Percentiles rank a stretch among this genome's conserved stretches.
Evolutionary conservation across 345 rosid genomes (phyloP).

Genomic region (Firmiana major): DNA sequence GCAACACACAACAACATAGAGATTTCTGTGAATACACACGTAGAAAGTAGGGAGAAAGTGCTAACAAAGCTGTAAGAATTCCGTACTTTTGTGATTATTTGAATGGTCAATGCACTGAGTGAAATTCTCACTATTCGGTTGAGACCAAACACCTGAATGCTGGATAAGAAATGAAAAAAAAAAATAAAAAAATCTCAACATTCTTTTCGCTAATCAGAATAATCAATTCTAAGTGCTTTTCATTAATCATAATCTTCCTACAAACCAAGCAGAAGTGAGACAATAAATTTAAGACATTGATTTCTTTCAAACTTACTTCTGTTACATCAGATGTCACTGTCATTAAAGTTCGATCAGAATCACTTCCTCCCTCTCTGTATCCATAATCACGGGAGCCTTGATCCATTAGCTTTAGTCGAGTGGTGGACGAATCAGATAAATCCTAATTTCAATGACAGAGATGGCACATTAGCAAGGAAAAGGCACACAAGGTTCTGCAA

Average conservation of each 20-base stretch:
- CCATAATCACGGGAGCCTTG: constrained; percentile 38
- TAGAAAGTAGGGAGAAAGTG: not conserved
- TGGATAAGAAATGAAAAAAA: constrained; percentile 31
- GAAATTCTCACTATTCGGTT: constrained; percentile 76
- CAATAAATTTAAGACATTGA: not conserved
- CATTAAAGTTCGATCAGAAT: constrained; percentile 44
- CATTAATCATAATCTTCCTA: not conserved
- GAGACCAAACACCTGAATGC: constrained; percentile 81
- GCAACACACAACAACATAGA: not conserved
- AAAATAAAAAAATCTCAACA: constrained; percentile 11
- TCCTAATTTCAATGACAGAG: constrained; percentile 31
- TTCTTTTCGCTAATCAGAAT: not conserved
- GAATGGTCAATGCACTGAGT: constrained; percentile 64
- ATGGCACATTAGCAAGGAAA: not conserved
- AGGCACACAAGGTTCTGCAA: not conserved
- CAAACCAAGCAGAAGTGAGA: constrained; percentile 7
- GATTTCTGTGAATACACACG: not conserved
- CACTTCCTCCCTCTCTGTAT: constrained; percentile 36
- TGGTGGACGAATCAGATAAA: constrained; percentile 29
- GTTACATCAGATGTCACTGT: constrained; percentile 37
- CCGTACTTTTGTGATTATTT: constrained; percentile 61
- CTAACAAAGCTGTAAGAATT: not conserved
- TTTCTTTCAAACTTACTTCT: constrained; percentile 49
- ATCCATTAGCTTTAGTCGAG: constrained; percentile 27
- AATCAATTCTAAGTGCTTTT: not conserved